Base-by-base conservation (phyloP, 2,329 filamentous ascomycete species). In the Fusarium temperatum region DNA sequence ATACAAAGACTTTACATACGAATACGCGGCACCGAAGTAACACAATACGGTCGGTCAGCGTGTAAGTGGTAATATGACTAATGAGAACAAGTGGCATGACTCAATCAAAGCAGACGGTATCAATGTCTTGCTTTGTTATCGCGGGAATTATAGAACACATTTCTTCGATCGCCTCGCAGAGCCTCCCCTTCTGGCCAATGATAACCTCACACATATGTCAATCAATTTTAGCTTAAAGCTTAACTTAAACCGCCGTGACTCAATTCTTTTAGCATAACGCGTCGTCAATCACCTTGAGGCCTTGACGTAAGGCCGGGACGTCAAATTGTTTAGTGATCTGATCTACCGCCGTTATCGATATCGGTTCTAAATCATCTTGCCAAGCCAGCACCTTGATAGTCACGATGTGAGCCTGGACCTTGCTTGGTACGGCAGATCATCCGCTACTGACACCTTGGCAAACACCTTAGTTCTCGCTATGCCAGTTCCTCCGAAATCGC, bases 391-490 rank as follows among this genome's bases (percentile, higher is more conserved):
- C 22, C 53, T 44, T 56, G 53, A 44, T 56, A 32, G 26, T 17
- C 22, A 20, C 22, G 20, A 24, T 30, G 24, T n/a, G 20, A 56
- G 24, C 53, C 38, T 56, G 22, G 26, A 44, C 26, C 53, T 44
- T 56, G 53, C 53, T 44, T 56, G 53, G 53, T 38, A 44, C 53
- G 36, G 53, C 53, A 56, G 53, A 32, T 56, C 53, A 44, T 30
- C 38, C 53, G 36, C 53, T 56, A 44, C 38, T 56, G 36, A 56
- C 53, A n/a, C 9, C 26, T 56, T 56, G 38, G 53, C 26, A 17
- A 30, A 30, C 38, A 18, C 30, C 9, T 53, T 36, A 22, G 45
- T 30, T 30, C 18, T 48, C 45, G 45, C 45, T 14, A 48, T 48
- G 53, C 8, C 26, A 54, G 20, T 24, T 32, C 24, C 22, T 56